phyloP scores from a whole-genome alignment of 2,329 filamentous ascomycete species.

The Hirsutella rhossiliensis region DNA sequence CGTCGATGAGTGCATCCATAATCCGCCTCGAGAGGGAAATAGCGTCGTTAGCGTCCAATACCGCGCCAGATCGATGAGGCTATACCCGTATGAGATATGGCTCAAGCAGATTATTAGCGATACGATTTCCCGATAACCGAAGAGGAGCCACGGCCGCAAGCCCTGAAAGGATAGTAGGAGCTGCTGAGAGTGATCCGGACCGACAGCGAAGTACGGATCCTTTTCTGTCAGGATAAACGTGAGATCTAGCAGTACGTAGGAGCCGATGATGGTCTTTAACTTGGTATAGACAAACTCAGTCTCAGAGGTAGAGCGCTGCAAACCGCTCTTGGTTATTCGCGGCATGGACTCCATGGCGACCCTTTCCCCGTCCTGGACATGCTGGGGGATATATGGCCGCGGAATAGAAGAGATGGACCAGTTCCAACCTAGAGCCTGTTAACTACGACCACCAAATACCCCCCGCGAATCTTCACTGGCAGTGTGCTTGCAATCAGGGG shows the following conservation, averaged over 20 bases:
- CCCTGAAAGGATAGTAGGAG: conserved; percentile 29
- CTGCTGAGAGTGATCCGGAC: conserved; percentile 23
- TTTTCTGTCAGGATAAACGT: conserved; percentile 56
- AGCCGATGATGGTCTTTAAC: conserved; percentile 32
- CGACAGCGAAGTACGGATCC: conserved; percentile 65
- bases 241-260: conserved; percentile 58
- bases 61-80: conserved; percentile 45
- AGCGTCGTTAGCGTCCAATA: conserved; percentile 35
- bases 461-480: too few species aligned
- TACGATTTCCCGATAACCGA: conserved; percentile 43
- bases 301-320: conserved; percentile 27
- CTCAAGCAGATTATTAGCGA: conserved; percentile 43
- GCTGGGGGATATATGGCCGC: conserved; percentile 26
- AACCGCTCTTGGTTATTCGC: conserved; percentile 31
- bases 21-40: conserved; percentile 36
- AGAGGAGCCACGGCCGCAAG: conserved; percentile 32
- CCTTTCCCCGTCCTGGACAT: conserved; percentile 18
- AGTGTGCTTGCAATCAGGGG: too few species aligned
- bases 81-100: conserved; percentile 50
- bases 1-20: conserved; percentile 42
- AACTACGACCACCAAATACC: background rate
- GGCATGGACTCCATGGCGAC: conserved; percentile 30
- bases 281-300: conserved; percentile 31
- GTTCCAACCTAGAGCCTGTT: conserved; percentile 37
- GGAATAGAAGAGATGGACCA: conserved; percentile 40